A percentile compares a stretch with the other conserved stretches of the same genome.
phyloP scores from a whole-genome alignment of 768 basidiomycete species.

The Trametes cingulata region DNA sequence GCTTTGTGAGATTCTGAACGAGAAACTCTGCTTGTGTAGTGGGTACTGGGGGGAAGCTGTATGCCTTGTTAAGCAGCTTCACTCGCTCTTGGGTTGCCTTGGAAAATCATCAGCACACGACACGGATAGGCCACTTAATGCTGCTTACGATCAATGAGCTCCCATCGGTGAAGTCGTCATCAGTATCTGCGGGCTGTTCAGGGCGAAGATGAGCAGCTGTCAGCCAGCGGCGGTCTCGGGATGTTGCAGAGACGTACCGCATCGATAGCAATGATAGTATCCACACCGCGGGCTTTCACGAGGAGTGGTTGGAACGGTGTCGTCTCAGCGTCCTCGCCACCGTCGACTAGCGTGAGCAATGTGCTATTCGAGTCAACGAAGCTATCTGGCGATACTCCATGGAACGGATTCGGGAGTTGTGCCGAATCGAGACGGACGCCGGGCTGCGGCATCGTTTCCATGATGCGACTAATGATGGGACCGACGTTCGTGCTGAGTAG shows the following conservation, averaged over 20 bases:
- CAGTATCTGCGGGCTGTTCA: conserved; percentile 48
- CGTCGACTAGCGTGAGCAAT: conserved; percentile 69
- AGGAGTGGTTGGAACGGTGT: conserved; percentile 72
- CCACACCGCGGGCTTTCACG: conserved; percentile 65
- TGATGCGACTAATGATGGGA: conserved; percentile 49
- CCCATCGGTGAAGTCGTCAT: conserved; percentile 48
- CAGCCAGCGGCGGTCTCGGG: background rate
- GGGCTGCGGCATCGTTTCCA: conserved; percentile 19
- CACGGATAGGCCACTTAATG: background rate
- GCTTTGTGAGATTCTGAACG: conserved; percentile 58
- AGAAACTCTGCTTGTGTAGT: conserved; percentile 51
- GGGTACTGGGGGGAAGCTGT: conserved; percentile 63
- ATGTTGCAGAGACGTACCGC: conserved; percentile 30
- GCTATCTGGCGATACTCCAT: conserved; percentile 46
- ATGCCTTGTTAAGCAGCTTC: conserved; percentile 37
- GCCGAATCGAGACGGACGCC: conserved; percentile 19
- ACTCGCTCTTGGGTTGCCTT: conserved; percentile 44
- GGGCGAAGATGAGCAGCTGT: background rate
- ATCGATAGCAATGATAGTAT: conserved; percentile 78
- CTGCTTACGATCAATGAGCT: conserved; percentile 54
- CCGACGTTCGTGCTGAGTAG: conserved; percentile 35
- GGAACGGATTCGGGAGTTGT: conserved; percentile 43
- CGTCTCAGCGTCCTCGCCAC: conserved; percentile 68
- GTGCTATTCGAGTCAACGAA: conserved; percentile 55
- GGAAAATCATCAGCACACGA: conserved; percentile 34